Evolutionary conservation across 2,329 filamentous ascomycete genomes (phyloP).

Genomic region (Bipolaris zeicola): DNA sequence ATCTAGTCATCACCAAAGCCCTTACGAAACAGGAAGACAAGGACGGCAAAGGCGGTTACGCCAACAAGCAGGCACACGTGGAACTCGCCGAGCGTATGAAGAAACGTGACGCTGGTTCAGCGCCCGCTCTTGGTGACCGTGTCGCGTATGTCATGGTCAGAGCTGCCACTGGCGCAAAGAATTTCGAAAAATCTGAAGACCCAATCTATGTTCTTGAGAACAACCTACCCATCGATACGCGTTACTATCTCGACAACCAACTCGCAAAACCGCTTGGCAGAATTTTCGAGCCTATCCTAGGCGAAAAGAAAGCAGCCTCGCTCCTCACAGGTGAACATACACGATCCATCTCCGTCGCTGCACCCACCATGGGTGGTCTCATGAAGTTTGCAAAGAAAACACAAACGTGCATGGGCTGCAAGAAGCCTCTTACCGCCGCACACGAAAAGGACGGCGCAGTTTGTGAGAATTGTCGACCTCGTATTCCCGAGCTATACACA

Average conservation of each 20-base stretch:
- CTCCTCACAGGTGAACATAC: slow-evolving; percentile 93
- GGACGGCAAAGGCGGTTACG: slow-evolving; percentile 61
- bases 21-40: slow-evolving; percentile 69
- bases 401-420: slow-evolving; percentile 97
- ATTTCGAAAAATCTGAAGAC: slow-evolving; percentile 96
- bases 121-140: slow-evolving; percentile 89
- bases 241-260: slow-evolving; percentile 98
- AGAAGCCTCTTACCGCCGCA: slow-evolving; percentile 85
- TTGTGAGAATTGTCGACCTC: slow-evolving; percentile 81
- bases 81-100: slow-evolving; percentile 96
- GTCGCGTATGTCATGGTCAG: slow-evolving; percentile 98
- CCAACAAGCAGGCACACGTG: slow-evolving; percentile 91
- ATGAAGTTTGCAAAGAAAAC: slow-evolving; percentile 99
- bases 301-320: slow-evolving; percentile 85
- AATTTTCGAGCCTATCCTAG: slow-evolving; percentile 97
- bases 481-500: slow-evolving; percentile 91
- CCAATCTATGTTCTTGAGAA: slow-evolving; percentile 96
- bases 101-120: slow-evolving; percentile 94
- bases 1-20: slow-evolving; percentile 98
- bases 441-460: slow-evolving; percentile 84
- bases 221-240: slow-evolving; percentile 97
- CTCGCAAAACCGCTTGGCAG: slow-evolving; percentile 90
- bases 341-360: slow-evolving; percentile 89
- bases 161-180: slow-evolving; percentile 84
- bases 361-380: slow-evolving; percentile 85